phyloP scores from a whole-genome alignment of 176 grass and related monocot genomes.

The Triticum dicoccoides region DNA sequence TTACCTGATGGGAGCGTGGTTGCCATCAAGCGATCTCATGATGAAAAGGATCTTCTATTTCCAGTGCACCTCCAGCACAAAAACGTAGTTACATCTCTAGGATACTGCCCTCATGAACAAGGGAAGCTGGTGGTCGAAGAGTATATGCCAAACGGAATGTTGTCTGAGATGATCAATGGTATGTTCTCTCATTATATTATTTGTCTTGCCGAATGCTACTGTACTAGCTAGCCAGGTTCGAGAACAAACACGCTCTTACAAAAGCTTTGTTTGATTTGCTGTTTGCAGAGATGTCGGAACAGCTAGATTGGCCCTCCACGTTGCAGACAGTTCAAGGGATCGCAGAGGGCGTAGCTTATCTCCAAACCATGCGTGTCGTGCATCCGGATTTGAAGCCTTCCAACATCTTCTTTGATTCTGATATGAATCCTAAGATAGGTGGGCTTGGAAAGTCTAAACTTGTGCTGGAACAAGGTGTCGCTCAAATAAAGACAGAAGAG shows the following conservation, averaged over 20 bases:
- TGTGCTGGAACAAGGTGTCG: too few species aligned
- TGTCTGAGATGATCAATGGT: neutral
- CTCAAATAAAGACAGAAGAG: too few species aligned
- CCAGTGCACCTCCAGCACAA: neutral
- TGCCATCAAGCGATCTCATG: neutral
- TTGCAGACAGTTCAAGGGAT: too few species aligned
- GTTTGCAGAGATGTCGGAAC: too few species aligned
- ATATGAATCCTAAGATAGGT: constrained; percentile 20
- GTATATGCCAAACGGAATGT: neutral
- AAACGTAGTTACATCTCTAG: neutral
- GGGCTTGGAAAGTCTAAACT: constrained; percentile 7
- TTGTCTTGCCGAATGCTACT: too few species aligned
- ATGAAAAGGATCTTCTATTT: neutral
- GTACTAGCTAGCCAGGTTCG: too few species aligned
- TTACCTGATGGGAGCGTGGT: neutral
- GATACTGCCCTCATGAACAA: neutral
- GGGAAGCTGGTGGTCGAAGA: neutral
- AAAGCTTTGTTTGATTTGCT: too few species aligned
- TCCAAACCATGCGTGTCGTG: neutral
- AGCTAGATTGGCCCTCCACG: too few species aligned
- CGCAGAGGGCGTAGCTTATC: neutral
- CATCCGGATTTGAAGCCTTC: neutral
- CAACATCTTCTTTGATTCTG: constrained; percentile 17
- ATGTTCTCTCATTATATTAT: neutral
- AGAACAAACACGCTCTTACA: too few species aligned